Percentiles rank a stretch among this genome's conserved stretches.
Conservation (phyloP, 192 early-diverging fungal species). For the Spizellomyces sp. region DNA sequence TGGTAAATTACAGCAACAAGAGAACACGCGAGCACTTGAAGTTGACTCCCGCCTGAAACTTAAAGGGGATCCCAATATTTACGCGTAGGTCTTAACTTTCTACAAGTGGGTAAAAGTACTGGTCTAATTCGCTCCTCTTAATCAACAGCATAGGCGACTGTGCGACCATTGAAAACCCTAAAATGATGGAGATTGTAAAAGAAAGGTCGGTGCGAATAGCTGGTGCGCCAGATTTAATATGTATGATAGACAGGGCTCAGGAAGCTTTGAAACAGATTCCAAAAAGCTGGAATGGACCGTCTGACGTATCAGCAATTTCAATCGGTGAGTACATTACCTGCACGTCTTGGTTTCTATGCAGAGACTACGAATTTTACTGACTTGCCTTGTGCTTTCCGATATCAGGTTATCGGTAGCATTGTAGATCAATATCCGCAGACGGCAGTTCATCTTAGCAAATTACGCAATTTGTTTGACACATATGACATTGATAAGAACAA, state of each 20-base stretch:
- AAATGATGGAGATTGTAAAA: constrained; percentile 41
- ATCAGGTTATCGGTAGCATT: constrained; percentile 42
- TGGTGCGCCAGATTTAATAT: no score
- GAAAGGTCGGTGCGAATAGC: neutral
- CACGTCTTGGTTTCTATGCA: no score
- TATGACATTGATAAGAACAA: constrained; percentile 36
- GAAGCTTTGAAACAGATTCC: constrained; percentile 13
- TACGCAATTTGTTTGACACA: constrained; percentile 36
- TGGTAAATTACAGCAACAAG: constrained; percentile 51
- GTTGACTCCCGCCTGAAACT: constrained; percentile 61
- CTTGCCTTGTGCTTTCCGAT: no score
- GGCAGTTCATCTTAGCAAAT: constrained; percentile 52
- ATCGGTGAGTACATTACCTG: neutral
- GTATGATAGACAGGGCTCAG: no score
- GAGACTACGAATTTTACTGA: no score
- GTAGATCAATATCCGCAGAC: constrained; percentile 52
- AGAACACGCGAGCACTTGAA: constrained; percentile 61
- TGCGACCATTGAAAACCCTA: constrained; percentile 70
- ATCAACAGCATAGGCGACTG: constrained; percentile 63
- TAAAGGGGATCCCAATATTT: constrained; percentile 59
- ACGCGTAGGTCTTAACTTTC: constrained; percentile 46
- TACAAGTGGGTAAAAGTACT: neutral
- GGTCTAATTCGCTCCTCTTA: neutral
- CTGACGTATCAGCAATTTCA: constrained; percentile 58
- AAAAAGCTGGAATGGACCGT: constrained; percentile 51